Percentiles rank a stretch among this genome's conserved stretches.
Evolutionary conservation across 805 yeast genomes (phyloP).

Genomic region (Kregervanrija delftensis): DNA sequence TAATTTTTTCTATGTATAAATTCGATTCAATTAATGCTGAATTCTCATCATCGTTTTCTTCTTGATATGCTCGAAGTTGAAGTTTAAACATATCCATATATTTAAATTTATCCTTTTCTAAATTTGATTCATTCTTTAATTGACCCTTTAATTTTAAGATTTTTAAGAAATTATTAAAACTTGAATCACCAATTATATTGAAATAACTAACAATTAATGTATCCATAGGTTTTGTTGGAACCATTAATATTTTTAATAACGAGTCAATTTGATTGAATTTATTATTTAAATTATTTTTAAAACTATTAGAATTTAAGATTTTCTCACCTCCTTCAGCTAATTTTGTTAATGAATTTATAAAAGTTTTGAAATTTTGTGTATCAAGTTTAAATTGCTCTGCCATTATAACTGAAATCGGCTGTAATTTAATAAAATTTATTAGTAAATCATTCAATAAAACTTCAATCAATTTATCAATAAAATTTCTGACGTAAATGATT

Average conservation of each 20-base stretch:
- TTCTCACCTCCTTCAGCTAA: slow-evolving; percentile 32
- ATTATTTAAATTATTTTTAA: slow-evolving; percentile 19
- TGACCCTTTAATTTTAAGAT: slow-evolving; percentile 55
- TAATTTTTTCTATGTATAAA: slow-evolving; percentile 19
- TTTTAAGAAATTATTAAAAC: slow-evolving; percentile 55
- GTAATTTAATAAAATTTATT: slow-evolving; percentile 49
- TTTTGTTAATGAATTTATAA: slow-evolving; percentile 42
- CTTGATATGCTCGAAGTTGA: slow-evolving; percentile 30
- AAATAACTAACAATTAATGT: slow-evolving; percentile 60
- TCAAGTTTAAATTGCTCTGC: slow-evolving; percentile 83
- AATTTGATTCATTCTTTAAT: slow-evolving; percentile 22
- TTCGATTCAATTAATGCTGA: slow-evolving; percentile 25
- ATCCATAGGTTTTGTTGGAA: slow-evolving; percentile 59
- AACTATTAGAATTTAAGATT: slow-evolving; percentile 19
- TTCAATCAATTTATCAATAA: slow-evolving; percentile 74
- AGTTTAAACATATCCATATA: slow-evolving; percentile 34
- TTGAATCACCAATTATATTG: slow-evolving; percentile 57
- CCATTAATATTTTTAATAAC: slow-evolving; percentile 60
- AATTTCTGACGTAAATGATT: slow-evolving; percentile 62
- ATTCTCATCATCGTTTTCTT: slow-evolving; percentile 12
- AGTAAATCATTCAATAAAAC: slow-evolving; percentile 48
- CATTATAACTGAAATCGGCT: slow-evolving; percentile 60
- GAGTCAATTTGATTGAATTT: slow-evolving; percentile 39
- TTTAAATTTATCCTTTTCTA: slow-evolving; percentile 30
- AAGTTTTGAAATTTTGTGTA: slow-evolving; percentile 52